Conservation (phyloP, 306 rosid species). For the Crotalaria pallida region DNA sequence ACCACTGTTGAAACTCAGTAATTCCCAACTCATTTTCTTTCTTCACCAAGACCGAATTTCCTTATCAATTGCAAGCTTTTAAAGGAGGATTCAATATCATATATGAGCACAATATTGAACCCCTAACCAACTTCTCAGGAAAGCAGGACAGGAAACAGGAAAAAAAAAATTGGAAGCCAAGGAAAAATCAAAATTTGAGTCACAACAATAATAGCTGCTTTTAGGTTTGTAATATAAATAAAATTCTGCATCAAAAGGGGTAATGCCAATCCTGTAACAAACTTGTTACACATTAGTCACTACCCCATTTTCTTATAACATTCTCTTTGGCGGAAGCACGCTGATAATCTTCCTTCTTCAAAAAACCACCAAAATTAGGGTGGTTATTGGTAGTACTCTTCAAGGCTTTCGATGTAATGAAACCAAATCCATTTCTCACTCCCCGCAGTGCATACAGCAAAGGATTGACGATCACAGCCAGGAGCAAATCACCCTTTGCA, state of each 20-base stretch:
- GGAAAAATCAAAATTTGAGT: not conserved
- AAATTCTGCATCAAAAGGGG: not conserved
- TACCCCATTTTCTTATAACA: constrained; percentile 78
- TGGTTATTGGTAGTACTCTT: constrained; percentile 33
- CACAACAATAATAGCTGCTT: constrained; percentile 1
- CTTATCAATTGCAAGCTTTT: constrained; percentile 2
- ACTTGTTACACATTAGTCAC: constrained; percentile 40
- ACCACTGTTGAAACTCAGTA: not conserved
- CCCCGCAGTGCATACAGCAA: constrained; percentile 73
- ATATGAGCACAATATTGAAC: not conserved
- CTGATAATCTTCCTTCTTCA: constrained; percentile 42
- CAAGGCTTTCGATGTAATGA: constrained; percentile 46
- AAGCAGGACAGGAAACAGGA: not conserved
- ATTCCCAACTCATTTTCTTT: not conserved
- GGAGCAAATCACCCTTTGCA: constrained; percentile 75
- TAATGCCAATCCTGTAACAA: constrained; percentile 29
- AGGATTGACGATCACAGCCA: constrained; percentile 77
- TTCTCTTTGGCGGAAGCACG: constrained; percentile 70
- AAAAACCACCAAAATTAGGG: constrained; percentile 30
- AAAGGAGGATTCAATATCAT: not conserved
- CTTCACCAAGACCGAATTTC: not conserved
- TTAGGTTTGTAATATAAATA: constrained; percentile 1
- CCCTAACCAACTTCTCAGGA: not conserved
- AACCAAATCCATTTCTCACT: constrained; percentile 64
- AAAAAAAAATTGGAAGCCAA: not conserved